Conservation (phyloP, 2,329 filamentous ascomycete species). For the Claviceps cyperi region DNA sequence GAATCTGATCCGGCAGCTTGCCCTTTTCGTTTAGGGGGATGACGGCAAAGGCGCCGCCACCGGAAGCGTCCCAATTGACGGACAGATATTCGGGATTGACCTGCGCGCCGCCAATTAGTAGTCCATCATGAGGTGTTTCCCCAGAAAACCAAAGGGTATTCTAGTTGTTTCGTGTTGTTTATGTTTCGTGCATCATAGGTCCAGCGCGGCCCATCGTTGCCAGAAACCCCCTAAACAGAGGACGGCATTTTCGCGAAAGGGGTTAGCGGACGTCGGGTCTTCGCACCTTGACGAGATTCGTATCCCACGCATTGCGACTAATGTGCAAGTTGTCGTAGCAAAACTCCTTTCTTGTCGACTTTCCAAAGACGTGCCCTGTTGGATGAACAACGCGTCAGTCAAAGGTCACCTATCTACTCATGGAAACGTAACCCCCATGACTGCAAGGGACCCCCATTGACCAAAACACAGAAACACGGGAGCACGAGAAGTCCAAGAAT, state of each 20-base stretch:
- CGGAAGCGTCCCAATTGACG: slow-evolving; percentile 96
- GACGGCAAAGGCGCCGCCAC: slow-evolving; percentile 92
- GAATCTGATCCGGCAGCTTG: slow-evolving; percentile 81
- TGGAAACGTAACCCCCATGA: neutral
- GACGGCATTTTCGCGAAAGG: neutral
- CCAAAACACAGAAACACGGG: no score
- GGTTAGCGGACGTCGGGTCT: no score
- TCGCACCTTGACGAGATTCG: slow-evolving; percentile 87
- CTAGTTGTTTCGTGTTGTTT: neutral
- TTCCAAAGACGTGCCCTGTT: slow-evolving; percentile 93
- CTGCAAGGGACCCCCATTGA: neutral
- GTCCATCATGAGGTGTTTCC: neutral
- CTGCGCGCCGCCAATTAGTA: slow-evolving; percentile 28
- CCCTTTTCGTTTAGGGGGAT: slow-evolving; percentile 82
- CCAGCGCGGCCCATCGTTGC: neutral
- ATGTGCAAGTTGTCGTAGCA: slow-evolving; percentile 98
- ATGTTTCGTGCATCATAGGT: no score
- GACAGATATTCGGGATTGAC: slow-evolving; percentile 91
- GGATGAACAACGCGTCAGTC: neutral
- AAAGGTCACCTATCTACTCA: neutral
- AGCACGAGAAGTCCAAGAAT: no score
- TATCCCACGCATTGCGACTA: slow-evolving; percentile 98
- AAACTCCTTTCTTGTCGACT: slow-evolving; percentile 87
- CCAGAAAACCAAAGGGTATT: neutral
- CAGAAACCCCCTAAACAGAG: neutral